Percentiles rank a stretch among this genome's conserved stretches.
phyloP scores from a whole-genome alignment of 306 rosid species.

The Acacia confusa region DNA sequence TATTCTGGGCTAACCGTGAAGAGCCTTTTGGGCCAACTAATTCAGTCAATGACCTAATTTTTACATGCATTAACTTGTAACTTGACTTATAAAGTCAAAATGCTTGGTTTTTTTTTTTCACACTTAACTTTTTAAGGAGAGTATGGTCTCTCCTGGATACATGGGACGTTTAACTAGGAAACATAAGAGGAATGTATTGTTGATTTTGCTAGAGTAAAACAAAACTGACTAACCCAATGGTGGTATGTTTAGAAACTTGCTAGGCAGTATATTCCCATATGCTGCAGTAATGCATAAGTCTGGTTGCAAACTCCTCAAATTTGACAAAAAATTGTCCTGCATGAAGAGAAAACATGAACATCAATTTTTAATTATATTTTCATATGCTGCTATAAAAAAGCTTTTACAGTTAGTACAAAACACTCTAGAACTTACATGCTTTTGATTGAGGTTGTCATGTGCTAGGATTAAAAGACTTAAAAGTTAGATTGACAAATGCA shows the following conservation, averaged over 20 bases:
- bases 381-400: not conserved
- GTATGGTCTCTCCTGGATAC: not conserved
- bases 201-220: not conserved
- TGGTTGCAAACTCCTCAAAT: slow-evolving; percentile 71
- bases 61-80: not conserved
- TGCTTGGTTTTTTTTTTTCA: not conserved
- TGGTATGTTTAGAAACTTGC: slow-evolving; percentile 44
- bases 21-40: not conserved
- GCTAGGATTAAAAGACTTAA: not conserved
- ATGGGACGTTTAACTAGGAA: not conserved
- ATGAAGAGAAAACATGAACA: slow-evolving; percentile 9
- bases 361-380: not conserved
- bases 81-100: not conserved
- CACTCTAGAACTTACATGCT: not conserved
- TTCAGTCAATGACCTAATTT: not conserved
- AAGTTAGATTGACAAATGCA: not conserved
- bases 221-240: slow-evolving; percentile 47
- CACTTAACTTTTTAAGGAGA: not conserved
- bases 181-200: not conserved
- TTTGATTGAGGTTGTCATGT: not conserved
- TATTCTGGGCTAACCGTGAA: not conserved
- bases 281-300: slow-evolving; percentile 66
- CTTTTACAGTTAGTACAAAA: not conserved
- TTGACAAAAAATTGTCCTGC: slow-evolving; percentile 73
- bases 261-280: slow-evolving; percentile 51